Base-by-base conservation (phyloP, 192 early-diverging fungal genomes). In the Entomortierella beljakovae region DNA sequence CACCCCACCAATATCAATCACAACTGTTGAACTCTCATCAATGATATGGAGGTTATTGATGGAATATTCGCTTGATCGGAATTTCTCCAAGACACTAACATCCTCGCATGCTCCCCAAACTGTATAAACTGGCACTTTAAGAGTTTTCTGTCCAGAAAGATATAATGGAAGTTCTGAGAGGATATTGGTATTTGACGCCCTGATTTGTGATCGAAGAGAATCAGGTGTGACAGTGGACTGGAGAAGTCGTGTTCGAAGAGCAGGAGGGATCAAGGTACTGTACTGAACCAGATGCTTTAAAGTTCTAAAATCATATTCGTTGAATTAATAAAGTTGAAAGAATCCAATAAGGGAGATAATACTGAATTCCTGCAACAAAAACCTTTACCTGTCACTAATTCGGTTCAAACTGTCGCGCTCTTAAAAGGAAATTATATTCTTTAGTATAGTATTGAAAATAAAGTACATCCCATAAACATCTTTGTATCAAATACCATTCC, bases 31-130 rank as follows among this genome's bases (percentile, higher is more conserved):
- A 4, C 82, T 83, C 68, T 89, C 88, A 55, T 89, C 88, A 22
- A 89, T 60, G 50, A 89, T 84, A 70, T 80, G 49, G 10, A 89
- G 61, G 61, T 89, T 88, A 0, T 55, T 70, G 23, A 89, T 73
- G 7, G 61, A 63, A 42, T 89, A 89, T 48, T 86, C 83, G 35
- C 61, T 53, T 13, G 54, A 57, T 31, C 88, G 71, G 60, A 89
- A 88, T 65, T 84, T 86, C 37, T 89, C 88, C 64, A 89, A 43
- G 26, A 89, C 83, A 22, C 73, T 61, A 11, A 89, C 86, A 70
- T 89, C 88, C 61, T 89, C 88, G 48, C 88, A 89, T 3, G 84
- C 85, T 26, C 88, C 88, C 88, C 88, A 89, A 11, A 89, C 85
- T 1, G 88, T 86, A 53, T 88, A 89, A 0, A 89, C 83, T 6